These are phyloP conservation scores for Verticillium dahliae DNA, from an alignment of 2,329 filamentous ascomycete species.

Conservation along the genomic window DNA sequence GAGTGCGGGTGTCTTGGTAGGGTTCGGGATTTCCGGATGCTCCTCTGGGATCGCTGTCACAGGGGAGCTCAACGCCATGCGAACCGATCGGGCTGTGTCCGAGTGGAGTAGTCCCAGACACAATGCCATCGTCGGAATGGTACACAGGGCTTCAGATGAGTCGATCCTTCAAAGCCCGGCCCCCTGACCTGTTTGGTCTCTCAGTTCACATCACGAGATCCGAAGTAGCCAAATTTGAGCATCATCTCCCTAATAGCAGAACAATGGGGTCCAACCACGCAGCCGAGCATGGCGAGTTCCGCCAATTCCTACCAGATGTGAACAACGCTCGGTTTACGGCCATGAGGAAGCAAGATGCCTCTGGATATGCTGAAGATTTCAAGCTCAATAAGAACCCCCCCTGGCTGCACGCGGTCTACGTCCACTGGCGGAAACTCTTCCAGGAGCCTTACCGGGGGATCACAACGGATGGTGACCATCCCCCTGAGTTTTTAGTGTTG, in stretches of 20 bases:
- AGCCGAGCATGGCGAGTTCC: slow-evolving; percentile 32
- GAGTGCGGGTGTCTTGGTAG: too few species aligned
- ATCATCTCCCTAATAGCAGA: not conserved
- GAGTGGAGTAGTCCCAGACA: too few species aligned
- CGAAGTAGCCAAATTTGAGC: too few species aligned
- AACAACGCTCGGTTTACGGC: slow-evolving; percentile 53
- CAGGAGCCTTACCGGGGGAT: slow-evolving; percentile 66
- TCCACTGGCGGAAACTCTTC: slow-evolving; percentile 51
- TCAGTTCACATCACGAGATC: not conserved
- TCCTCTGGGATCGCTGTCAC: too few species aligned
- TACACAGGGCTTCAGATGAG: too few species aligned
- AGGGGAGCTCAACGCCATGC: too few species aligned
- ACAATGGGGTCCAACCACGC: not conserved
- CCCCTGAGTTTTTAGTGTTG: slow-evolving; percentile 2
- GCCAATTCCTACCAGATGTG: slow-evolving; percentile 57
- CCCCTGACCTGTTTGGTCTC: not conserved
- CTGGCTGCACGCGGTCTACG: slow-evolving; percentile 58
- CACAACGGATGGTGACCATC: slow-evolving; percentile 54
- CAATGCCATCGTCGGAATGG: too few species aligned
- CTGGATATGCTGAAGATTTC: slow-evolving; percentile 56
- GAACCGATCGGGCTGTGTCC: too few species aligned
- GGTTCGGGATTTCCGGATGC: too few species aligned
- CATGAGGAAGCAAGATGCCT: slow-evolving; percentile 55
- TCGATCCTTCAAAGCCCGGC: too few species aligned
- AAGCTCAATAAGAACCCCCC: slow-evolving; percentile 53